Percentiles rank a stretch among this genome's conserved stretches.
phyloP scores from a whole-genome alignment of 73 alveolate species.

The Paramecium sonneborni region DNA sequence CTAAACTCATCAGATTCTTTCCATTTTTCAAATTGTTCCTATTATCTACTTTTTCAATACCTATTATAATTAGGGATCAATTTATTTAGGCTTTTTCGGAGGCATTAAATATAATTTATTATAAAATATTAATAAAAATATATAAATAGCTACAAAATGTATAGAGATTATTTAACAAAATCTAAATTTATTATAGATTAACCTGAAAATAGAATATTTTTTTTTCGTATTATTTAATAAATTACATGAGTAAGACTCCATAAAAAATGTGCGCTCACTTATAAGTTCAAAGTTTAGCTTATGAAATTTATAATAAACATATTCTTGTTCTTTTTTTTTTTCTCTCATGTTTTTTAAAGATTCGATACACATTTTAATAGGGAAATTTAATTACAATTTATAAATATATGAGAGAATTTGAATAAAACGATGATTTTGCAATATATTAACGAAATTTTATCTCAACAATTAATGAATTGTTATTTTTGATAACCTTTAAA shows the following conservation, averaged over 20 bases:
- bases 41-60: background rate
- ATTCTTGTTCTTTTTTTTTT: background rate
- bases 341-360: background rate
- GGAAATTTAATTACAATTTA: background rate
- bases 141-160: no score
- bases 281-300: background rate
- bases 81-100: slow-evolving; percentile 26
- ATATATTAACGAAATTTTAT: background rate
- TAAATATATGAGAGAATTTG: background rate
- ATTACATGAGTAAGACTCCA: no score
- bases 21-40: slow-evolving; percentile 58
- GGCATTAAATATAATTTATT: slow-evolving; percentile 35
- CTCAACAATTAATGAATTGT: background rate
- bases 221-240: no score
- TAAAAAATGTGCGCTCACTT: no score
- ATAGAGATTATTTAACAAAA: no score
- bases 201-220: no score
- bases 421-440: background rate
- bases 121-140: background rate
- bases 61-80: slow-evolving; percentile 17
- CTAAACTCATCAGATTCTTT: slow-evolving; percentile 17
- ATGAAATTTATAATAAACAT: background rate
- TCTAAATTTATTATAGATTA: no score
- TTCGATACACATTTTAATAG: background rate
- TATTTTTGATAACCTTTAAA: background rate